These are phyloP conservation scores for Penicillium sp. DNA, from an alignment of 2,329 filamentous ascomycete species.

Conservation along the genomic window DNA sequence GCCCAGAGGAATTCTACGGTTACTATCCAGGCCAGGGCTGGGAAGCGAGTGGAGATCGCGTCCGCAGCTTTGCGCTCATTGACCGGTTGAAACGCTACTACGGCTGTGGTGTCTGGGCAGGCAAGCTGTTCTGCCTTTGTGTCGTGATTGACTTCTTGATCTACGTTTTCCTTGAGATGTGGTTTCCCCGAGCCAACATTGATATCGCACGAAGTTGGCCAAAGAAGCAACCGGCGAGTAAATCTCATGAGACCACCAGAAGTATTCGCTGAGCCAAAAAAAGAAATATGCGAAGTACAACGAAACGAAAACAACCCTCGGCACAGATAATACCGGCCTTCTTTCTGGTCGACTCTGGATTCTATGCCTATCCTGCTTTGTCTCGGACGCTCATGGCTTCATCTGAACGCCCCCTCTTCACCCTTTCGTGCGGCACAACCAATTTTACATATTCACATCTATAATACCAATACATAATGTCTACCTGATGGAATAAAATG, in stretches of 20 bases:
- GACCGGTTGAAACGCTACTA: slow-evolving; percentile 95
- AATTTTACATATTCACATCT: not conserved
- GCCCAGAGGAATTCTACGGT: slow-evolving; percentile 84
- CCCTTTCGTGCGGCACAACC: not conserved
- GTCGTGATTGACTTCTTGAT: slow-evolving; percentile 92
- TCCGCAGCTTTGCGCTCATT: slow-evolving; percentile 87
- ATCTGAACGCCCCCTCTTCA: not conserved
- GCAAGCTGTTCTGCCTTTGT: slow-evolving; percentile 93
- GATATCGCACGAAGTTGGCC: slow-evolving; percentile 93
- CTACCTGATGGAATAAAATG: not conserved
- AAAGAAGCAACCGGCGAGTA: slow-evolving; percentile 55
- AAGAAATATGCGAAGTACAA: not conserved
- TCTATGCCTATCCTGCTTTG: not conserved
- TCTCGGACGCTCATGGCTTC: not conserved
- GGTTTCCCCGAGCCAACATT: slow-evolving; percentile 78
- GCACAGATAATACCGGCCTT: slow-evolving; percentile 8
- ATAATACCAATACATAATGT: not conserved
- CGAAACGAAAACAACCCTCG: not conserved
- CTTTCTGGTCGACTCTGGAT: not conserved
- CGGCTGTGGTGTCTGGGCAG: slow-evolving; percentile 96
- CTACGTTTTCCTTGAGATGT: slow-evolving; percentile 82
- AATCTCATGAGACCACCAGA: not conserved
- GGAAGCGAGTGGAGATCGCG: slow-evolving; percentile 68
- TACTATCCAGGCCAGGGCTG: slow-evolving; percentile 67
- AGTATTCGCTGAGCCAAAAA: not conserved